Percentiles rank a stretch among this genome's conserved stretches.
These are phyloP conservation scores for Saccharomycopsis oosterbeekiorum DNA, from an alignment of 805 yeast genomes.

Conservation along the genomic window DNA sequence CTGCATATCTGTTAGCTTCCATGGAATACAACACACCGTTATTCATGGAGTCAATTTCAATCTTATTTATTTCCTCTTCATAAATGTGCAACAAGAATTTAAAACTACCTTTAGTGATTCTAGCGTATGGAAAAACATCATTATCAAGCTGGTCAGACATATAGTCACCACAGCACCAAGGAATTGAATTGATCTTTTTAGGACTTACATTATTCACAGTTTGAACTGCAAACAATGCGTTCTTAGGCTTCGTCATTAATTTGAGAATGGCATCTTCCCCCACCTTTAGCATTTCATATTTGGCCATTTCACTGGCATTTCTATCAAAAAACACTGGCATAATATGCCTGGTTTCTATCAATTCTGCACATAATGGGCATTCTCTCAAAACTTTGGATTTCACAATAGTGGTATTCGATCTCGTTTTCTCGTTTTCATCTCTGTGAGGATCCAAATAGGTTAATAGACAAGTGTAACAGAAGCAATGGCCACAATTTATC, in stretches of 20 bases:
- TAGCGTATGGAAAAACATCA: conserved; percentile 40
- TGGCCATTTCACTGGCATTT: conserved; percentile 11
- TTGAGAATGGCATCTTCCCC: conserved; percentile 48
- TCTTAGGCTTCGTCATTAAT: conserved; percentile 50
- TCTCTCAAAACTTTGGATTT: conserved; percentile 43
- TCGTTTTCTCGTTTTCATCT: conserved; percentile 14
- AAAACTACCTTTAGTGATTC: conserved; percentile 60
- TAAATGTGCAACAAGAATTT: conserved; percentile 45
- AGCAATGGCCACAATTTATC: conserved; percentile 90
- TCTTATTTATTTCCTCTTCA: conserved; percentile 46
- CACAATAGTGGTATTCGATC: conserved; percentile 4
- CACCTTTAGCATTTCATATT: conserved; percentile 47
- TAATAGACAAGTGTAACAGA: conserved; percentile 75
- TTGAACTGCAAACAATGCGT: conserved; percentile 39
- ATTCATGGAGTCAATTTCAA: conserved; percentile 33
- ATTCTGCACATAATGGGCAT: conserved; percentile 73
- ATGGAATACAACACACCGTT: conserved; percentile 26
- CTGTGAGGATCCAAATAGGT: conserved; percentile 51
- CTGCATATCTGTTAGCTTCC: conserved; percentile 48
- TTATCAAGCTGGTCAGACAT: conserved; percentile 19
- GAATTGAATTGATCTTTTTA: conserved; percentile 37
- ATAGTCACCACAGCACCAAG: conserved; percentile 34
- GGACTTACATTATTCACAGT: conserved; percentile 34
- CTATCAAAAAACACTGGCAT: conserved; percentile 60
- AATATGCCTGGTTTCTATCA: conserved; percentile 42